Percentiles rank a stretch among this genome's conserved stretches.
Conservation (phyloP, 108 stramenopile genomes). For the Skeletonema costatum region DNA sequence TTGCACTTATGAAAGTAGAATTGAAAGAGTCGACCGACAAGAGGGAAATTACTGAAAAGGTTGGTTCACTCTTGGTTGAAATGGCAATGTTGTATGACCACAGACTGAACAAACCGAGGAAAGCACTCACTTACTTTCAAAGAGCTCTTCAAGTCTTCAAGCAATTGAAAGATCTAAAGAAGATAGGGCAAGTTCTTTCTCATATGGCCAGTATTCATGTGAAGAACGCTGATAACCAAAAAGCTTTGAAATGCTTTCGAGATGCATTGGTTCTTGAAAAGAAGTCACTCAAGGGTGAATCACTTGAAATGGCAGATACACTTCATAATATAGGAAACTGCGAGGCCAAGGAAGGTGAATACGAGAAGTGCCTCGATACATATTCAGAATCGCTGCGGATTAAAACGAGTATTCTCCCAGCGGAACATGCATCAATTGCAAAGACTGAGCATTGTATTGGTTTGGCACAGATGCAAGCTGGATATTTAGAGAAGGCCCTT, state of each 20-base stretch:
- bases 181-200: conserved; percentile 42
- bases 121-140: conserved; percentile 43
- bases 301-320: conserved; percentile 40
- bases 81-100: conserved; percentile 48
- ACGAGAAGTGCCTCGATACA: conserved; percentile 18
- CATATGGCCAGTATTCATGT: conserved; percentile 46
- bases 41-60: conserved; percentile 16
- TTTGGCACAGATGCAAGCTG: conserved; percentile 28
- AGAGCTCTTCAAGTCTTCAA: conserved; percentile 47
- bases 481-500: conserved; percentile 38
- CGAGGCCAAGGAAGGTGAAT: conserved; percentile 37
- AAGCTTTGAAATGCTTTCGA: conserved; percentile 47
- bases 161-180: conserved; percentile 25
- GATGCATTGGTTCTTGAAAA: conserved; percentile 40
- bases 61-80: conserved; percentile 37
- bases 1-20: conserved; percentile 35
- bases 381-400: conserved; percentile 45
- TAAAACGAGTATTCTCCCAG: conserved; percentile 22
- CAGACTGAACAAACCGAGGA: conserved; percentile 27
- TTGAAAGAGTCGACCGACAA: conserved; percentile 10
- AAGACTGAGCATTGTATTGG: conserved; percentile 57
- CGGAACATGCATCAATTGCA: conserved; percentile 28
- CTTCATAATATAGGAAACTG: conserved; percentile 62
- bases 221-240: conserved; percentile 15
- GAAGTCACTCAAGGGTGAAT: conserved; percentile 14